Evolutionary conservation across 805 yeast species (phyloP).

Genomic region (Pichia deserticola): DNA sequence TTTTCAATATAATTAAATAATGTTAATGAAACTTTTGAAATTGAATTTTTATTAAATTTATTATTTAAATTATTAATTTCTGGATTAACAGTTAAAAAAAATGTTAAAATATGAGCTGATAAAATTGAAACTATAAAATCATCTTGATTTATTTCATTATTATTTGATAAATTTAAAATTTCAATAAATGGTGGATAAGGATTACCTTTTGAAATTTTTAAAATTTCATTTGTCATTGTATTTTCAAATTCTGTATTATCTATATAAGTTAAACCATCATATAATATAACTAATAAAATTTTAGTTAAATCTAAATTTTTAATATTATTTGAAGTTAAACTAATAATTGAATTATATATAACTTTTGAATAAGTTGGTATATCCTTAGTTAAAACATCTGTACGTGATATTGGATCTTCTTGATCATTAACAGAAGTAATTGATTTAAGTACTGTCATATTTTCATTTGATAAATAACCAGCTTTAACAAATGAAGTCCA

Average conservation of each 20-base stretch:
- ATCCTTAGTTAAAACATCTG: not conserved
- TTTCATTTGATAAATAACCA: conserved; percentile 55
- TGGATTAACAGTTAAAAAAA: conserved; percentile 33
- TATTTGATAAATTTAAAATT: conserved; percentile 32
- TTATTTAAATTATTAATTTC: too few relatives aligned
- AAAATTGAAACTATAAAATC: conserved; percentile 41
- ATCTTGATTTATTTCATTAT: conserved; percentile 35
- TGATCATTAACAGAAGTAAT: conserved; percentile 5
- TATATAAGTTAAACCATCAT: conserved; percentile 6
- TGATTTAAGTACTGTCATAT: conserved; percentile 42
- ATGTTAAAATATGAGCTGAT: conserved; percentile 45
- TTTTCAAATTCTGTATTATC: not conserved
- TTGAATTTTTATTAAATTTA: not conserved
- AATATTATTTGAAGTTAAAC: conserved; percentile 35
- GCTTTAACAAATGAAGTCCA: conserved; percentile 89
- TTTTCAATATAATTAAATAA: conserved; percentile 30
- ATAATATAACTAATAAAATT: conserved; percentile 1
- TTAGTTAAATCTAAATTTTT: not conserved
- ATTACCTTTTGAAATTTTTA: not conserved
- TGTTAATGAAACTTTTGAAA: conserved; percentile 9
- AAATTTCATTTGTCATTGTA: conserved; percentile 1
- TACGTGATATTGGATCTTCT: conserved; percentile 2
- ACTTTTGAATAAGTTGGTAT: conserved; percentile 1
- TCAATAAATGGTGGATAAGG: conserved; percentile 49
- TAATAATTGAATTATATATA: not conserved